Evolutionary conservation across 1,284 basidiomycete genomes (phyloP).

Genomic region (Cutaneotrichosporon cavernicola): DNA sequence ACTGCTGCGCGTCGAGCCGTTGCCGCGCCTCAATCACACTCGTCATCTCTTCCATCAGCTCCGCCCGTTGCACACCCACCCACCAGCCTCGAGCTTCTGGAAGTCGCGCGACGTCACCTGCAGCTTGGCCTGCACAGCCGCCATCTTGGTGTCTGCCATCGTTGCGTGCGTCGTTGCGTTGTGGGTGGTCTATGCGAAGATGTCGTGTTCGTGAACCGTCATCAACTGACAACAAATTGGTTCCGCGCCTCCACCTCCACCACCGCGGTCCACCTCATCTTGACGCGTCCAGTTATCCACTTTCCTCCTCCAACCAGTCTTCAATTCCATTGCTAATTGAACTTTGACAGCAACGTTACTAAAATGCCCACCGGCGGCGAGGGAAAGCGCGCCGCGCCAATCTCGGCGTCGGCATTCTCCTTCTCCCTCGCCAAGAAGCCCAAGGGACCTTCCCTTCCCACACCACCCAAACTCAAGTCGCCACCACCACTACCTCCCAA

Average conservation of each 20-base stretch:
- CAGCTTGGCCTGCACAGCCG: slow-evolving; percentile 53
- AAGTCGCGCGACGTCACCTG: slow-evolving; percentile 69
- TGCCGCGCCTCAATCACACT: slow-evolving; percentile 74
- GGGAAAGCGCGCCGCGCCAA: slow-evolving; percentile 30
- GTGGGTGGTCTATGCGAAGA: slow-evolving; percentile 3
- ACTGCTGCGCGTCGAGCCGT: slow-evolving; percentile 78
- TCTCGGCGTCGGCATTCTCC: slow-evolving; percentile 33
- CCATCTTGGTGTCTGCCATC: slow-evolving; percentile 41
- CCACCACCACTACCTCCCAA: not conserved
- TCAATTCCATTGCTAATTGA: not conserved
- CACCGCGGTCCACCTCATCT: slow-evolving; percentile 11
- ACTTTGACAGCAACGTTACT: not conserved
- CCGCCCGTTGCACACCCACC: slow-evolving; percentile 17
- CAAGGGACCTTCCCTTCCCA: not conserved
- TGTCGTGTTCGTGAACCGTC: slow-evolving; percentile 3
- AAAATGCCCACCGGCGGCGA: not conserved
- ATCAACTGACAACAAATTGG: slow-evolving; percentile 1
- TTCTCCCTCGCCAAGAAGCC: slow-evolving; percentile 36
- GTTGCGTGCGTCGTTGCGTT: slow-evolving; percentile 7
- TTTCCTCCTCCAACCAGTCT: slow-evolving; percentile 16
- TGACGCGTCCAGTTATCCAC: not conserved
- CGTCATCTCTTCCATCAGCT: slow-evolving; percentile 60
- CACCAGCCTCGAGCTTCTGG: slow-evolving; percentile 69
- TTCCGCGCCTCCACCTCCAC: slow-evolving; percentile 11
- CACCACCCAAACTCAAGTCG: not conserved